Evolutionary conservation across 1,139 yeast genomes (phyloP).

Genomic region (Saccharomyces hybrid): DNA sequence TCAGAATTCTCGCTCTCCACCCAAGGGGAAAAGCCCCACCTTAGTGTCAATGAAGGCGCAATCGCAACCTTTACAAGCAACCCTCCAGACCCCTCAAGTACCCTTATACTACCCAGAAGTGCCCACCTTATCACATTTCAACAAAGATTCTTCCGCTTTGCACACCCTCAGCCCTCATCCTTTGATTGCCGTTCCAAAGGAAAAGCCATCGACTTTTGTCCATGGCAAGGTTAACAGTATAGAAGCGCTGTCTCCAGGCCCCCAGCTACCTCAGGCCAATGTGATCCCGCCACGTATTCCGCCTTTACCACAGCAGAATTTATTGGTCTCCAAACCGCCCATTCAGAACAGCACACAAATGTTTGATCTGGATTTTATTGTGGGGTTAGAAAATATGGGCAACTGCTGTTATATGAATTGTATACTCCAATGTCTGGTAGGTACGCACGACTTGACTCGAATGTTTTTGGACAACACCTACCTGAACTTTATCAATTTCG

Average conservation of each 20-base stretch:
- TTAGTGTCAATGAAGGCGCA: background rate
- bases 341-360: background rate
- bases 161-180: background rate
- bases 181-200: background rate
- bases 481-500: conserved; percentile 60
- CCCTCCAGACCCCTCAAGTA: background rate
- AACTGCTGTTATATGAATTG: conserved; percentile 93
- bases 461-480: conserved; percentile 50
- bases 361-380: conserved; percentile 29
- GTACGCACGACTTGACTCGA: conserved; percentile 39
- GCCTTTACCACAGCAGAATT: background rate
- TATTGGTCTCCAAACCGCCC: background rate
- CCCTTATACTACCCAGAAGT: background rate
- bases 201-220: background rate
- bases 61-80: background rate
- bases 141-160: background rate
- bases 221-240: background rate
- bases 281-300: background rate
- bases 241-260: background rate
- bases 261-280: background rate
- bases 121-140: background rate
- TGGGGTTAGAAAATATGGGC: conserved; percentile 72
- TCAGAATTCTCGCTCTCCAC: background rate
- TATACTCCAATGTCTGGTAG: conserved; percentile 71
- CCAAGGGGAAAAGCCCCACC: background rate